Percentiles rank a stretch among this genome's conserved stretches.
Evolutionary conservation across 177 flowering plant species (phyloP).

Genomic region (Tripterygium wilfordii): DNA sequence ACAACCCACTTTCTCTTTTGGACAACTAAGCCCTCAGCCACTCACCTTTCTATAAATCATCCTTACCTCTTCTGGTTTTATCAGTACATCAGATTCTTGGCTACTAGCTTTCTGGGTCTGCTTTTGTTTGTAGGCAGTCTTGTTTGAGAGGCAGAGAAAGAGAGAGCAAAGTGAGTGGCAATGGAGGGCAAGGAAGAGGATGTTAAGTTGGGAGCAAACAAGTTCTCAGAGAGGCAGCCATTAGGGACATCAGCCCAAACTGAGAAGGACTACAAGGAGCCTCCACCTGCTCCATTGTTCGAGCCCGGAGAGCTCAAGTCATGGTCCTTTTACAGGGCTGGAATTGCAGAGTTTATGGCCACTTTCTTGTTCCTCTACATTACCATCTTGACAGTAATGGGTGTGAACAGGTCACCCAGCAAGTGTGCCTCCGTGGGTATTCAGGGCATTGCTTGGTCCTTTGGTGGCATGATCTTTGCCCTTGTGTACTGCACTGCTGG

Average conservation of each 20-base stretch:
- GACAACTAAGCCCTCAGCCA: no score
- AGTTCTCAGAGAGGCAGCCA: constrained; percentile 77
- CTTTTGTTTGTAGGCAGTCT: neutral
- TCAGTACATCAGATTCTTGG: no score
- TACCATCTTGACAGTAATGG: constrained; percentile 56
- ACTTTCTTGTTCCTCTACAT: constrained; percentile 58
- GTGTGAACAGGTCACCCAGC: constrained; percentile 20
- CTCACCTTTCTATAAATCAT: no score
- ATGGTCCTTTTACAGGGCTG: no score
- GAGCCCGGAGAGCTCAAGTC: constrained; percentile 48
- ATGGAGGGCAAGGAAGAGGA: constrained; percentile 88
- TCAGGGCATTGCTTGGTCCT: constrained; percentile 70
- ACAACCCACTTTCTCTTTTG: no score
- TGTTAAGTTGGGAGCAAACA: constrained; percentile 86
- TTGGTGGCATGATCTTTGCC: constrained; percentile 68
- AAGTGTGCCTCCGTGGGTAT: constrained; percentile 49
- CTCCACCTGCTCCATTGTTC: constrained; percentile 49
- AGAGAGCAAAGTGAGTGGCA: constrained; percentile 9
- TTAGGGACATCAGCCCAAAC: constrained; percentile 65
- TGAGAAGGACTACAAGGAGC: constrained; percentile 55
- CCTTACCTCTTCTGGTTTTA: no score
- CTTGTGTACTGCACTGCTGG: constrained; percentile 72
- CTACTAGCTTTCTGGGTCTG: no score
- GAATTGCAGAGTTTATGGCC: constrained; percentile 52
- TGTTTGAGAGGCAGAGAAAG: neutral